Evolutionary conservation across 805 yeast genomes (phyloP).

Genomic region (Teunomyces lycoperdinae): DNA sequence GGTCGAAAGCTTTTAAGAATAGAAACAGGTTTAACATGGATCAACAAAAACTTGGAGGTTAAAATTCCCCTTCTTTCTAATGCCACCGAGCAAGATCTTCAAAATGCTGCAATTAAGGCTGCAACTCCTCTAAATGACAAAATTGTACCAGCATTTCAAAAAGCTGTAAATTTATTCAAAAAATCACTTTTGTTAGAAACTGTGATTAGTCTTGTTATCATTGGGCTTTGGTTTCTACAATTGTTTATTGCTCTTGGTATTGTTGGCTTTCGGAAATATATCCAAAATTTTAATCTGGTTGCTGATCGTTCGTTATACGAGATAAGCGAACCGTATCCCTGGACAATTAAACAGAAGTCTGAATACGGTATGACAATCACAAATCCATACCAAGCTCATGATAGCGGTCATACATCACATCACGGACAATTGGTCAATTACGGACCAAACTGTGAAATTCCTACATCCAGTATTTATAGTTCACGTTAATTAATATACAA

Average conservation of each 20-base stretch:
- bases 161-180: slow-evolving; percentile 1
- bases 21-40: slow-evolving; percentile 77
- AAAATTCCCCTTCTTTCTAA: slow-evolving; percentile 45
- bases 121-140: background rate
- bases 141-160: background rate
- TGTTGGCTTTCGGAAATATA: background rate
- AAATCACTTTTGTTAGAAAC: slow-evolving; percentile 9
- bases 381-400: slow-evolving; percentile 11
- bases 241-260: slow-evolving; percentile 5
- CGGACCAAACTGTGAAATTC: background rate
- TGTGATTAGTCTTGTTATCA: slow-evolving; percentile 1
- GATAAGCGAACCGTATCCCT: slow-evolving; percentile 27
- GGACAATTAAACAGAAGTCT: slow-evolving; percentile 20
- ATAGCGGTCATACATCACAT: background rate
- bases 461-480: slow-evolving; percentile 1
- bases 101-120: background rate
- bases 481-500: slow-evolving; percentile 10
- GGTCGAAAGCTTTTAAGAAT: slow-evolving; percentile 67
- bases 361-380: slow-evolving; percentile 27
- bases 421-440: background rate
- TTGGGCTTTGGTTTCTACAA: slow-evolving; percentile 13
- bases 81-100: slow-evolving; percentile 2
- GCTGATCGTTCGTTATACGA: background rate
- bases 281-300: background rate
- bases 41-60: slow-evolving; percentile 59